A percentile compares a stretch with the other conserved stretches of the same genome.
These are phyloP conservation scores for Colletotrichum horii DNA, from an alignment of 2,329 filamentous ascomycete species.

Conservation along the genomic window DNA sequence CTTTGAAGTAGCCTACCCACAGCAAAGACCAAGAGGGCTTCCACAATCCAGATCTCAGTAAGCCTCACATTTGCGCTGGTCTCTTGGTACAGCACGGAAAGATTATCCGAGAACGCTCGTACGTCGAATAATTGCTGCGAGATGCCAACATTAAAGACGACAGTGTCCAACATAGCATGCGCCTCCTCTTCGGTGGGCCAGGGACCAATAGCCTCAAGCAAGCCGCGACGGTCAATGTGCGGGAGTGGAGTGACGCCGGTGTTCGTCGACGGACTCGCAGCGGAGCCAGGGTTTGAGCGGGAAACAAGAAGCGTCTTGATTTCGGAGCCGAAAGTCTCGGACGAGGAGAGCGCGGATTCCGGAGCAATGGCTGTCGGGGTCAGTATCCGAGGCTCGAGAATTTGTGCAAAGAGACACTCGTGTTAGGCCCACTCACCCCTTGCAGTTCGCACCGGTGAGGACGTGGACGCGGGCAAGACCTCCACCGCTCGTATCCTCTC, in stretches of 20 bases:
- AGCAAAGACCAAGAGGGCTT: conserved; percentile 4
- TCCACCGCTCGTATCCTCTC: background rate
- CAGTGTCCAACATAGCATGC: background rate
- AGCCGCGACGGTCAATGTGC: background rate
- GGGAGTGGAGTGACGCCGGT: background rate
- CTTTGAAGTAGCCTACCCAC: background rate
- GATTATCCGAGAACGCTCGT: conserved; percentile 13
- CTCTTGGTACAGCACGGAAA: background rate
- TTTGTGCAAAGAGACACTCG: rapidly evolving
- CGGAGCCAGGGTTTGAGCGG: background rate
- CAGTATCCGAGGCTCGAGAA: background rate
- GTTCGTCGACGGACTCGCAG: background rate
- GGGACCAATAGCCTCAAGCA: background rate
- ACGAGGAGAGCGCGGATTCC: background rate
- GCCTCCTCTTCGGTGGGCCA: conserved; percentile 13
- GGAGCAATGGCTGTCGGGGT: background rate
- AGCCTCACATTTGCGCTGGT: background rate
- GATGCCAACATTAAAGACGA: conserved; percentile 7
- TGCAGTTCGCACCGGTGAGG: background rate
- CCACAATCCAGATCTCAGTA: background rate
- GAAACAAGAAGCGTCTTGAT: background rate
- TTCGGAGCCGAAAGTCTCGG: conserved; percentile 1
- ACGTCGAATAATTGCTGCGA: conserved; percentile 19
- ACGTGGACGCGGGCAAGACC: background rate
- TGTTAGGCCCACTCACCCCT: background rate